Base-by-base conservation (phyloP, 1,139 yeast genomes). In the Arxiozyma slooffiae region DNA sequence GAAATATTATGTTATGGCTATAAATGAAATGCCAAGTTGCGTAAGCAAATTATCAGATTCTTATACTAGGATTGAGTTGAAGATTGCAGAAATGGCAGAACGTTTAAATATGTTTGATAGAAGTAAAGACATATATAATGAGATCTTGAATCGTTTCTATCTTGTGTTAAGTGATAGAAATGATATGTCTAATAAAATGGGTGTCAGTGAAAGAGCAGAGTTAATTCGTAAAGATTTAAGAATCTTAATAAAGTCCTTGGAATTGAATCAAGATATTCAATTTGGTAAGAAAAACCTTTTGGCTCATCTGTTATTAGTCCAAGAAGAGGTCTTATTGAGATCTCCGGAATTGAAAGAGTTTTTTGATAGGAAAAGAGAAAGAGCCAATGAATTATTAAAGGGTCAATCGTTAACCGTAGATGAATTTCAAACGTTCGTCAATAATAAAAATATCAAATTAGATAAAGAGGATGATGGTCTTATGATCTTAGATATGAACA, bases 1-100 rank as follows among this genome's bases (percentile, higher is more conserved):
- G 54, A 76, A 78, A 55, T 74, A 76, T 60, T 89, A 89, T 64
- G 73, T 82, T 30, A 81, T 75, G 55, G 81, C 80, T 0, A 58
- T 77, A 37, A 67, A 72, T 44, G 71, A 38, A 43, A 8, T 47
- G 40, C 43, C 46, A 30, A 30, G 6, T 9, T 11, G 24, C 7
- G 38, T 38, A 23, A 78, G 79, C 54, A 75, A 74, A 18, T 61
- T 85, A 37, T 72, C 79, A 48, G 87, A 84, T 57, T 85, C 82
- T 59, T 85, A 81, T 61, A 89, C 97, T 0, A 96, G 96, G 0
- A 78, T 90, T 52, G 95, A 88, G 61, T 72, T 90, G 63, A 87
- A 89, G 62, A 73, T 87, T 42, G 95, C 85, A 3, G 96, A 89
- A 62, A 85, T 88, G 88, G 86, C 81, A 64, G 94, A 85, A 62